Percentiles rank a stretch among this genome's conserved stretches.
Evolutionary conservation across 202 grass and related monocot genomes (phyloP).

Genomic region (Bolboschoenoplectus hybrid): DNA sequence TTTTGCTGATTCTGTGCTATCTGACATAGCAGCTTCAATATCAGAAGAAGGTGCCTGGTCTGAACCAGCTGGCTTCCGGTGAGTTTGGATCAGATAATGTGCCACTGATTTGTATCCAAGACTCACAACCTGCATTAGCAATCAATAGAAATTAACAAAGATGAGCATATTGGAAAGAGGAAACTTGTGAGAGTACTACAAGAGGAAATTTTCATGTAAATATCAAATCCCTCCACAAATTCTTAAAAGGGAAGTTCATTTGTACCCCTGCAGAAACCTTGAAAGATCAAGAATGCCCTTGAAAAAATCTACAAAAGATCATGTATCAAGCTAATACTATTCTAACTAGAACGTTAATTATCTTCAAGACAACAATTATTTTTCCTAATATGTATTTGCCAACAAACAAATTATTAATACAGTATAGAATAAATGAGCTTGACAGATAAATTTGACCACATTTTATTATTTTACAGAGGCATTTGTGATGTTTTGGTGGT

Average conservation of each 20-base stretch:
- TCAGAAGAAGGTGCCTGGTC: slow-evolving; percentile 45
- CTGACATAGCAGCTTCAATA: neutral
- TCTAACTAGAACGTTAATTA: neutral
- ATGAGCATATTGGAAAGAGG: neutral
- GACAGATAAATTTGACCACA: neutral
- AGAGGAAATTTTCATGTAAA: slow-evolving; percentile 15
- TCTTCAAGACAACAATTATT: neutral
- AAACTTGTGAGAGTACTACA: neutral
- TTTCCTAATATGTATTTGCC: neutral
- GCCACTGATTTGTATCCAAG: slow-evolving; percentile 90
- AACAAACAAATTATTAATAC: neutral
- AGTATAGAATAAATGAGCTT: neutral
- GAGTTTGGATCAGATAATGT: slow-evolving; percentile 83
- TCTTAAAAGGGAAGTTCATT: neutral
- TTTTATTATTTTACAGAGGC: neutral
- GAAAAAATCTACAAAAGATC: neutral
- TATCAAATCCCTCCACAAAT: neutral
- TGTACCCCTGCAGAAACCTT: neutral
- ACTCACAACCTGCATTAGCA: slow-evolving; percentile 49
- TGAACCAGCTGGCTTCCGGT: slow-evolving; percentile 28
- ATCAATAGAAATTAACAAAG: slow-evolving; percentile 14
- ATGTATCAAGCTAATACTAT: slow-evolving; percentile 5
- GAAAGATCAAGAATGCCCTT: neutral
- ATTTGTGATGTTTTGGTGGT: neutral
- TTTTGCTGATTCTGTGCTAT: neutral